Percentiles rank a stretch among this genome's conserved stretches.
Evolutionary conservation across 495 filamentous ascomycete species (phyloP).

Genomic region (Aspergillus nidulans): DNA sequence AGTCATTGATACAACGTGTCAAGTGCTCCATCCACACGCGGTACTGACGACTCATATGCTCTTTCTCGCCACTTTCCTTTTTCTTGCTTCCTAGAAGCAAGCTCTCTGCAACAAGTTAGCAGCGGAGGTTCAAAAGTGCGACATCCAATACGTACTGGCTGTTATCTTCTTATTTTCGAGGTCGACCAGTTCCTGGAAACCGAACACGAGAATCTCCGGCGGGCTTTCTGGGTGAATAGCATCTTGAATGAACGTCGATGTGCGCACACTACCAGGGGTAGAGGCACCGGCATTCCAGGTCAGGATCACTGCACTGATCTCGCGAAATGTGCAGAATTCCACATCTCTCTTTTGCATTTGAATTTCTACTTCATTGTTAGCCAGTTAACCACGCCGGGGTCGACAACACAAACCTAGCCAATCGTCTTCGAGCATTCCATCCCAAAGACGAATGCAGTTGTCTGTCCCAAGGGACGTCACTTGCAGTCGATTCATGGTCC

Average conservation of each 20-base stretch:
- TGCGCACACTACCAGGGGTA: conserved; percentile 76
- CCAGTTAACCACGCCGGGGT: neutral
- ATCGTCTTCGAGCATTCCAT: conserved; percentile 89
- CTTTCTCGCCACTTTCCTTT: conserved; percentile 81
- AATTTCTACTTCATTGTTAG: conserved; percentile 50
- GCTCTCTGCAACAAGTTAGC: conserved; percentile 49
- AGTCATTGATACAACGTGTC: conserved; percentile 70
- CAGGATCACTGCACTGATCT: conserved; percentile 71
- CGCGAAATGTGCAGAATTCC: conserved; percentile 78
- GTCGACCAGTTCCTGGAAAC: conserved; percentile 96
- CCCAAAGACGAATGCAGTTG: conserved; percentile 82
- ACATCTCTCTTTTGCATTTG: conserved; percentile 80
- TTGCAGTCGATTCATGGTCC: conserved; percentile 78
- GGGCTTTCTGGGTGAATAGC: conserved; percentile 65
- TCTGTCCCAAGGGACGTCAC: conserved; percentile 88
- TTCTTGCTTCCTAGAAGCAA: conserved; percentile 68
- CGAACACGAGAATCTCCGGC: conserved; percentile 91
- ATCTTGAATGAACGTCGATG: conserved; percentile 70
- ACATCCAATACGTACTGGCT: conserved; percentile 59
- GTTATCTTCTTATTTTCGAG: conserved; percentile 95
- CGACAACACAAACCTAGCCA: conserved; percentile 62
- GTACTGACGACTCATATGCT: conserved; percentile 96
- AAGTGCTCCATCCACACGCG: conserved; percentile 92
- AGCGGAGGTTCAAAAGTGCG: neutral
- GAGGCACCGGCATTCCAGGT: conserved; percentile 97